phyloP scores from a whole-genome alignment of 2,329 filamentous ascomycete species.

The Tolypocladium paradoxum region DNA sequence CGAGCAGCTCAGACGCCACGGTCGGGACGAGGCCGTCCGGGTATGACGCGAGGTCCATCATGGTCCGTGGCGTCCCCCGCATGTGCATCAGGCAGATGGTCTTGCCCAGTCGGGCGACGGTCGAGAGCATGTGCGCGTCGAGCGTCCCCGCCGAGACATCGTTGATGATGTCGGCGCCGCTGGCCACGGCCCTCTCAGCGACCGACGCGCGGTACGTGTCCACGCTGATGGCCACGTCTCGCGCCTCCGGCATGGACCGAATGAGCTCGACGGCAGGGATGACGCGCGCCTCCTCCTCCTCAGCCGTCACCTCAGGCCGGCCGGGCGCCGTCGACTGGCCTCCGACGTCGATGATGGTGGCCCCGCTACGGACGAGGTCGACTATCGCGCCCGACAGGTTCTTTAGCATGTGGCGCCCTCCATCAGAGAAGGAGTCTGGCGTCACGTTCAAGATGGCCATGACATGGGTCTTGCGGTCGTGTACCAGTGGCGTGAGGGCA shows the following conservation, averaged over 20 bases:
- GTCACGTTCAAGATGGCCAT: slow-evolving; percentile 96
- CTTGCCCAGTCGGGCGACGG: slow-evolving; percentile 65
- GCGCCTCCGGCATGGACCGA: slow-evolving; percentile 51
- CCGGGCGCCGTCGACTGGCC: slow-evolving; percentile 86
- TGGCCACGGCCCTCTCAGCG: slow-evolving; percentile 61
- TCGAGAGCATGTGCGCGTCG: slow-evolving; percentile 72
- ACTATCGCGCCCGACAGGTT: slow-evolving; percentile 50
- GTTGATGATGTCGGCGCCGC: slow-evolving; percentile 88
- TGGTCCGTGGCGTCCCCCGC: slow-evolving; percentile 76
- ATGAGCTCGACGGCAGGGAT: slow-evolving; percentile 69
- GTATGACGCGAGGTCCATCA: slow-evolving; percentile 61
- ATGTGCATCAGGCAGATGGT: slow-evolving; percentile 87
- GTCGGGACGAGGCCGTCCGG: slow-evolving; percentile 54
- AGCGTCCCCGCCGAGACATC: slow-evolving; percentile 78
- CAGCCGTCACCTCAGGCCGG: slow-evolving; percentile 53
- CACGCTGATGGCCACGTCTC: slow-evolving; percentile 64
- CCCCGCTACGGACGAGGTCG: slow-evolving; percentile 55
- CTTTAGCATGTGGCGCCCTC: slow-evolving; percentile 49
- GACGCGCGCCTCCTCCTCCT: slow-evolving; percentile 69
- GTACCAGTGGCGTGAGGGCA: slow-evolving; percentile 47
- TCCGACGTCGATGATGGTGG: slow-evolving; percentile 81
- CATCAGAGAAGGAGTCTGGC: slow-evolving; percentile 94
- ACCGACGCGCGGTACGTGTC: slow-evolving; percentile 88
- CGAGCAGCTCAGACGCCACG: slow-evolving; percentile 56
- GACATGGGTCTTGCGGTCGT: slow-evolving; percentile 56